Evolutionary conservation across 306 rosid genomes (phyloP), one percentile per base, ranked within the genome.

Genomic region (Fragaria iinumae): DNA sequence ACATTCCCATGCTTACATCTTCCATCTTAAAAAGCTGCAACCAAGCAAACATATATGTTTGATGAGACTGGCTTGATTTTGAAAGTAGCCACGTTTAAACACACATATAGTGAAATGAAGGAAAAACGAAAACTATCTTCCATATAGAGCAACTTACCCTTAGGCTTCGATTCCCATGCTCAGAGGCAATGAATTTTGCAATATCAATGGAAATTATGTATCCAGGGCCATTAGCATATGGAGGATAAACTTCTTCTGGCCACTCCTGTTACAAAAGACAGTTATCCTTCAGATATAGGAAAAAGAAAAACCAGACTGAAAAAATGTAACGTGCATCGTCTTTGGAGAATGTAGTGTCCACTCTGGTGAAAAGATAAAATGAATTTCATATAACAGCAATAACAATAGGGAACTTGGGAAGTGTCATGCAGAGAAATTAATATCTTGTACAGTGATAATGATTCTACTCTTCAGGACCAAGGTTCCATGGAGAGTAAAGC

Each of bases 1-100:
- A 95, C 98, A 92, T 90, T 78, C 98, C 98, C 98, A 95, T 88
- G 95, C 98, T 95, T 83, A 95, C 98, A 84, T 95, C 98, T 79
- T 95, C 98, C 98, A 95, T 95, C 86, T 95, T 95, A 79, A 95
- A 95, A n/a, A 92, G 91, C 97, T 95, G 89, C 72, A 70, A 81
- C 59, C 43, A 76, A 4, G 78, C 73, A 82, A 67, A 78, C 71
- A 12, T 39, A 0, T 23, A 29, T 67, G 41, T 80, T 60, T 56
- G 44, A 52, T 41, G 43, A 53, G 18, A 57, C 47, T 10, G 62
- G 71, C 14, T n/a, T 23, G 53, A 73, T 77, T 18, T 53, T 21
- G 23, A 56, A 48, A 21, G 38, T 21, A 45, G 68, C 38, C 34
- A 10, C 0, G 13, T n/a, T 10, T 21, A 10, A 56, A 57, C 34